Base-by-base conservation (phyloP, 1,139 yeast genomes). In the Yamadazyma triangularis region DNA sequence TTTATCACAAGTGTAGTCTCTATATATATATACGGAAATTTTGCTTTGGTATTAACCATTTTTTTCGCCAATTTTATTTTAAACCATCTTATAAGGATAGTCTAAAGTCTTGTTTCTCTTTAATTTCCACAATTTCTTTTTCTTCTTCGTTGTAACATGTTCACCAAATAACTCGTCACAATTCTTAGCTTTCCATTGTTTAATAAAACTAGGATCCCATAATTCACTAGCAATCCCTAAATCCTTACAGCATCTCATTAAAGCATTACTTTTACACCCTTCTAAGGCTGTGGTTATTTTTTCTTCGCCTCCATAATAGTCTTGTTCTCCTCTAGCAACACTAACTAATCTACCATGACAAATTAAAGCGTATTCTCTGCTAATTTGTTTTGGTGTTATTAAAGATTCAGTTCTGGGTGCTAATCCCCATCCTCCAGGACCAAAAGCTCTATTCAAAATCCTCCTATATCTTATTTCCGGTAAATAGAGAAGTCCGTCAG, bases 341-440 rank as follows among this genome's bases (percentile, higher is more conserved):
- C 93, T 79, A 3, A 91, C 95, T 25, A 91, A 64, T 39, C 96
- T 71, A 1, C 97, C 97, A 39, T 83, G 79, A 44, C 95, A 84
- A 8, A 91, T 69, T 32, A 91, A 64, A 0, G 89, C 97, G 50
- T 86, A 91, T 52, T 91, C 98, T 39, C 98, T 71, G 7, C 95
- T 85, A 23, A 76, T 61, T 39, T 72, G 72, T 38, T 62, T 65
- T 11, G 68, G 65, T 1, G 95, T 81, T 18, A 91, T 77, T 32
- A 75, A 63, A 0, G 95, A 82, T 43, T 84, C 93, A 0, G 95
- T 82, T 35, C 98, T 65, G 8, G 98, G 97, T 0, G 94, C 96
- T 35, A 91, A 65, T 0, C 98, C 98, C 98, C 98, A 91, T 2
- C 95, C 97, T 15, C 98, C 98, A 2, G 98, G 96, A 2, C 98